Evolutionary conservation across 345 rosid species (phyloP), one percentile per base, ranked within the genome.

Genomic region (Rhizophora apiculata): DNA sequence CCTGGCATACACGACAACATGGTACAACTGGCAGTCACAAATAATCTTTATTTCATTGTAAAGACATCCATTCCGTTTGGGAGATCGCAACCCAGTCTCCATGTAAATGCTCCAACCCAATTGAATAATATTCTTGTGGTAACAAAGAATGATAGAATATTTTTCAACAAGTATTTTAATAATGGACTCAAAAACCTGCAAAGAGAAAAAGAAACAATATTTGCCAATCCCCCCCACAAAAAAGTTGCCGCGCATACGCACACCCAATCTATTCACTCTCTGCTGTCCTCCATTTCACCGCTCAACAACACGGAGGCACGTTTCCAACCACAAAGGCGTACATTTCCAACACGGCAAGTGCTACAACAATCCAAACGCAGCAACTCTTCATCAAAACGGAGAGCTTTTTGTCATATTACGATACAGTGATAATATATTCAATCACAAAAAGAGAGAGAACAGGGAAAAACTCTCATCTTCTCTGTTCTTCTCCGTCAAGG

Each of bases 281-380:
- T 24, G 26, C 8, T 56, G 30, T 24, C 60, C 18, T 56, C 60
- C 60, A 24, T 56, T 56, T 13, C 30, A 21, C 29, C 29, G 18
- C 0, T 56, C 16, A 0, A 24, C 60, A 22, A 3, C 30, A 15
- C 4, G 1, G 29, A 24, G 30, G 20, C 67, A 46, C 58, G 34
- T 32, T 62, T 60, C 1, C 59, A 27, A 69, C 70, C 60, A 4
- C 13, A 27, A 3, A 56, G 29, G 22, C 30, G 20, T 64, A 46
- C 58, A 43, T 43, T 62, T 63, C 0, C 63, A 27, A 69, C 74
- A 75, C 78, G 78, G 71, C 68, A 65, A 66, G 29, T 62, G 34
- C 63, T 52, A 11, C 36, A 15, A 36, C n/a, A 27, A n/a, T 16
- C 26, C 24, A 61, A 52, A 43, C 36, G 20, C 36, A 1, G 32